Evolutionary conservation across 2,329 filamentous ascomycete species (phyloP).

Genomic region (Fusarium phyllophilum): DNA sequence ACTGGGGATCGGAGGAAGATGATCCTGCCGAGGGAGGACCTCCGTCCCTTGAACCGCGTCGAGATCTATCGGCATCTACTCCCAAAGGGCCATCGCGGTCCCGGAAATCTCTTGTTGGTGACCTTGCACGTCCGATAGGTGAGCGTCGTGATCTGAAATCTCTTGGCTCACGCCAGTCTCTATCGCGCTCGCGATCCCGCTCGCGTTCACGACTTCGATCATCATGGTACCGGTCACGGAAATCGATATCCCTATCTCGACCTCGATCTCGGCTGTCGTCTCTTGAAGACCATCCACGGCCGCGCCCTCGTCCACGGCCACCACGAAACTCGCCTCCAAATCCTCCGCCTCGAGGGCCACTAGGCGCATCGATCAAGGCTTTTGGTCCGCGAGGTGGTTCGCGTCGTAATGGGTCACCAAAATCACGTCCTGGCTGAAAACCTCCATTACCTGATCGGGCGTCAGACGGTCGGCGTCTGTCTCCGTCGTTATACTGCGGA

Average conservation of each 20-base stretch:
- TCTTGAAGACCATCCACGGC: constrained; percentile 64
- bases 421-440: constrained; percentile 71
- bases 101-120: constrained; percentile 74
- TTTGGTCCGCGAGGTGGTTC: constrained; percentile 87
- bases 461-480: constrained; percentile 76
- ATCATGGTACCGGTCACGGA: constrained; percentile 68
- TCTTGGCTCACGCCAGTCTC: constrained; percentile 55
- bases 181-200: constrained; percentile 64
- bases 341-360: constrained; percentile 73
- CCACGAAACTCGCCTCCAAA: constrained; percentile 73
- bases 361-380: constrained; percentile 76
- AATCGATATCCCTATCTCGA: constrained; percentile 69
- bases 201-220: constrained; percentile 70
- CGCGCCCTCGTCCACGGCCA: constrained; percentile 63
- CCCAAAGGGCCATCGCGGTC: constrained; percentile 69
- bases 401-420: constrained; percentile 65
- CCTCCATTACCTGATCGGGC: constrained; percentile 64
- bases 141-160: constrained; percentile 63
- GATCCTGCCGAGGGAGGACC: constrained; percentile 77
- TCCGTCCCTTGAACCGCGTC: constrained; percentile 75
- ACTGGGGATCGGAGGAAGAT: constrained; percentile 73
- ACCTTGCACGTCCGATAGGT: constrained; percentile 68
- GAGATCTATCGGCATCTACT: constrained; percentile 73
- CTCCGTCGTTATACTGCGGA: constrained; percentile 68
- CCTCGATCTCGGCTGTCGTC: constrained; percentile 71